Conservation (phyloP, 495 filamentous ascomycete species). For the Trichoderma gamsii region DNA sequence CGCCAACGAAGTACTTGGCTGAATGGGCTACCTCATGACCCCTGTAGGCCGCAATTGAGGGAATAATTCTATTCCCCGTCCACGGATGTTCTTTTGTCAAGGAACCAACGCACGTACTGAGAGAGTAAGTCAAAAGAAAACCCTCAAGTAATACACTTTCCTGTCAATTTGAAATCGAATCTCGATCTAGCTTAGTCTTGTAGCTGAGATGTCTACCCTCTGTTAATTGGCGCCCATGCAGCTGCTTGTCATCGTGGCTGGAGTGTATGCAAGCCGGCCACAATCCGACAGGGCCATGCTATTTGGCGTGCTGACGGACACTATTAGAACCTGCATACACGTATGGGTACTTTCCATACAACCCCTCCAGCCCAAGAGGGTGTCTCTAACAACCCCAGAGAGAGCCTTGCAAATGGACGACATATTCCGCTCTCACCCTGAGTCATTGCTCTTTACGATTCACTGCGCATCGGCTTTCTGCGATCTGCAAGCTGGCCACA, state of each 20-base stretch:
- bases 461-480: not conserved
- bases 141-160: not conserved
- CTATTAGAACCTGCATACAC: not conserved
- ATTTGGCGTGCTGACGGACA: not conserved
- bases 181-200: not conserved
- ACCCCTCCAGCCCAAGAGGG: not conserved
- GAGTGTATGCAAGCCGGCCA: conserved; percentile 1
- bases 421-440: not conserved
- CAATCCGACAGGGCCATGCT: conserved; percentile 2
- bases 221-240: not conserved
- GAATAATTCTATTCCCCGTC: no score
- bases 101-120: no score
- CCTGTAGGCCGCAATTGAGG: no score
- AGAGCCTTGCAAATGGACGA: not conserved
- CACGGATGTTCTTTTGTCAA: no score
- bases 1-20: no score
- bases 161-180: not conserved
- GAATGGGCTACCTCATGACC: no score
- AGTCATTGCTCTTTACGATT: not conserved
- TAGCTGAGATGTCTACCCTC: not conserved
- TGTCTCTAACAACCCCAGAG: not conserved
- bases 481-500: not conserved
- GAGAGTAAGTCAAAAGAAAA: not conserved
- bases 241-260: not conserved
- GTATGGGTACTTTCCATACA: not conserved